Percentiles rank a stretch among this genome's conserved stretches.
These are phyloP conservation scores for Phytopythium kandeliae DNA, from an alignment of 352 stramenopile species.

Conservation along the genomic window DNA sequence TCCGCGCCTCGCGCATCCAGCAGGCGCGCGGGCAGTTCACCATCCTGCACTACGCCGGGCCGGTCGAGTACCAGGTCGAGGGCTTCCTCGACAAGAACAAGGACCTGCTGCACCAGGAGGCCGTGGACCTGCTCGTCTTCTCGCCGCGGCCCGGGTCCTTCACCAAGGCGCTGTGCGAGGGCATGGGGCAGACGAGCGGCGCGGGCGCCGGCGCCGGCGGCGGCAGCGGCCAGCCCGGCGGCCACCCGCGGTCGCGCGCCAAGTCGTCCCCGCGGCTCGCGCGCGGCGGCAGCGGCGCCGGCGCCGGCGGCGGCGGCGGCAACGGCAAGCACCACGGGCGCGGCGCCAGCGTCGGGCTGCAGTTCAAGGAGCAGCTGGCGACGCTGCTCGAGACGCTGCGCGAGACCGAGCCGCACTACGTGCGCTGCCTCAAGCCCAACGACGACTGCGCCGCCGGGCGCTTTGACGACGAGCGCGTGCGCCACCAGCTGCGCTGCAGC, in stretches of 20 bases:
- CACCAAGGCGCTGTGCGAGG: conserved; percentile 60
- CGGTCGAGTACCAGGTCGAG: conserved; percentile 70
- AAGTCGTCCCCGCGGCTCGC: conserved; percentile 45
- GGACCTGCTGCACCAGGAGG: conserved; percentile 76
- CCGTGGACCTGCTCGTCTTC: conserved; percentile 73
- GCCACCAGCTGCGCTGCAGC: conserved; percentile 84
- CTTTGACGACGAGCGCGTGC: conserved; percentile 64
- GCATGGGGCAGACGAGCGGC: conserved; percentile 23
- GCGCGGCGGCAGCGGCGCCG: conserved; percentile 12
- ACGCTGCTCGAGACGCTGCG: conserved; percentile 67
- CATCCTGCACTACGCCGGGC: conserved; percentile 77
- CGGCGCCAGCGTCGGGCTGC: conserved; percentile 69
- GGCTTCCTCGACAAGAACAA: conserved; percentile 88
- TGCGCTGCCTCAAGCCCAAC: conserved; percentile 89
- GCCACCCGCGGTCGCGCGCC: neutral
- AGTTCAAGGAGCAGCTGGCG: conserved; percentile 85
- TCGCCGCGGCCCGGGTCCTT: conserved; percentile 71
- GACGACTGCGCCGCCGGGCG: conserved; percentile 49
- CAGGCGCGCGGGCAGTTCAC: conserved; percentile 66
- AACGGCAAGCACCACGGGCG: conserved; percentile 37
- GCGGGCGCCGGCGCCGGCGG: conserved; percentile 13
- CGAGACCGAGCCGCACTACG: conserved; percentile 80
- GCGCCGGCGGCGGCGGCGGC: neutral
- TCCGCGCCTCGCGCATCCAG: conserved; percentile 74
- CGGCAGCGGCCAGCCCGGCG: neutral